Evolutionary conservation across 140 eudicot genomes (phyloP).

Genomic region (Flaveria floridana): DNA sequence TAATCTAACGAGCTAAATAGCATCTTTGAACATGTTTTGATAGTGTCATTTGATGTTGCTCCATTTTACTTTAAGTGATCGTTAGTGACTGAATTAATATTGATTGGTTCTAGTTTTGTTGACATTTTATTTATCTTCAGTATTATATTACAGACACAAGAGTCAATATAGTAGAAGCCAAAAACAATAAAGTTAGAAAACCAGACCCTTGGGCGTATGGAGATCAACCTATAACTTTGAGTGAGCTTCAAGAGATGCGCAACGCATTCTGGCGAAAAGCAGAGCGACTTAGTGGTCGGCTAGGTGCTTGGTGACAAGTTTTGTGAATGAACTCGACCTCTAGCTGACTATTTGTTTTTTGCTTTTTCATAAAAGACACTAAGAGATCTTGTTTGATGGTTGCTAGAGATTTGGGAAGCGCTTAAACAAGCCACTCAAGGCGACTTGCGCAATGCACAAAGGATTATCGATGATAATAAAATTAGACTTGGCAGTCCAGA

Average conservation of each 20-base stretch:
- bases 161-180: background rate
- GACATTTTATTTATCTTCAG: background rate
- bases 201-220: slow-evolving; percentile 25
- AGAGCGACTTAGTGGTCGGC: background rate
- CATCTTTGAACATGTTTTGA: background rate
- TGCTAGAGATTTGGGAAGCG: slow-evolving; percentile 33
- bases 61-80: background rate
- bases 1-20: background rate
- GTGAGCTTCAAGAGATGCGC: slow-evolving; percentile 21
- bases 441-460: slow-evolving; percentile 8
- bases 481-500: slow-evolving; percentile 14
- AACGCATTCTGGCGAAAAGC: slow-evolving; percentile 21
- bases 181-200: slow-evolving; percentile 11
- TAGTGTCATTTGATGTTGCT: background rate
- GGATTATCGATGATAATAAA: slow-evolving; percentile 8
- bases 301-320: slow-evolving; percentile 14
- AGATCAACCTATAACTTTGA: slow-evolving; percentile 7
- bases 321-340: background rate
- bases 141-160: background rate
- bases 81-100: background rate
- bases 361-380: background rate
- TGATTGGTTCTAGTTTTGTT: background rate
- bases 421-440: slow-evolving; percentile 17
- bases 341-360: background rate
- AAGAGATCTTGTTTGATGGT: background rate